A percentile compares a stretch with the other conserved stretches of the same genome.
These are phyloP conservation scores for Albugo laibachii DNA, from an alignment of 352 stramenopile genomes.

Conservation along the genomic window DNA sequence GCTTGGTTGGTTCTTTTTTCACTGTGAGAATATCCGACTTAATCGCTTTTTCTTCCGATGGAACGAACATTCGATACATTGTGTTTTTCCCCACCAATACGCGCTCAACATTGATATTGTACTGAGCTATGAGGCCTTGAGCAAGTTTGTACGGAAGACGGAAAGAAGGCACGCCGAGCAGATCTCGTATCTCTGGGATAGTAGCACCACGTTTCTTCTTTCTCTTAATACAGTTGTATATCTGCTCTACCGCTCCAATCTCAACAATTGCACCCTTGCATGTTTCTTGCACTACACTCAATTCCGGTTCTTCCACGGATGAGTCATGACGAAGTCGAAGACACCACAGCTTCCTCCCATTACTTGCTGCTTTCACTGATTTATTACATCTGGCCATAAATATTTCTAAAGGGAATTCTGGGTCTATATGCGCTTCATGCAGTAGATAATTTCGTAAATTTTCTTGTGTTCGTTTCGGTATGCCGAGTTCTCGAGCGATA, in stretches of 20 bases:
- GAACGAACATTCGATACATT: slow-evolving; percentile 70
- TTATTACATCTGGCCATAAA: slow-evolving; percentile 73
- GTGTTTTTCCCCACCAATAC: slow-evolving; percentile 60
- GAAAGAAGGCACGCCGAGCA: slow-evolving; percentile 62
- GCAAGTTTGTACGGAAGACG: slow-evolving; percentile 67
- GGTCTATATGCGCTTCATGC: slow-evolving; percentile 35
- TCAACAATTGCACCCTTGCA: slow-evolving; percentile 23
- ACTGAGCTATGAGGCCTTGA: slow-evolving; percentile 58
- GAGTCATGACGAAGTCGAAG: slow-evolving; percentile 20
- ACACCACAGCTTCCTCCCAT: slow-evolving; percentile 63
- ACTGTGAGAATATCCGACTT: slow-evolving; percentile 1
- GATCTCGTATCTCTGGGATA: slow-evolving; percentile 58
- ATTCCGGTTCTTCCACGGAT: not conserved
- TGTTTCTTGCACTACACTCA: slow-evolving; percentile 1
- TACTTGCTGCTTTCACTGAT: slow-evolving; percentile 11
- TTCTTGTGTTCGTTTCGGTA: slow-evolving; percentile 56
- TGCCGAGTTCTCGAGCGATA: slow-evolving; percentile 59
- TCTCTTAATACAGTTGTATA: slow-evolving; percentile 12
- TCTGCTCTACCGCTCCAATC: slow-evolving; percentile 63
- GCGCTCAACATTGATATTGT: slow-evolving; percentile 55
- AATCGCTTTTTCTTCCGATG: not conserved
- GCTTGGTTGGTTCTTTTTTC: not conserved
- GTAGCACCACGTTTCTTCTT: slow-evolving; percentile 32
- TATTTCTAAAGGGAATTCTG: slow-evolving; percentile 40
- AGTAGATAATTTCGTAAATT: slow-evolving; percentile 70